These are phyloP conservation scores for Lepraria neglecta DNA, from an alignment of 495 filamentous ascomycete genomes.

Conservation along the genomic window DNA sequence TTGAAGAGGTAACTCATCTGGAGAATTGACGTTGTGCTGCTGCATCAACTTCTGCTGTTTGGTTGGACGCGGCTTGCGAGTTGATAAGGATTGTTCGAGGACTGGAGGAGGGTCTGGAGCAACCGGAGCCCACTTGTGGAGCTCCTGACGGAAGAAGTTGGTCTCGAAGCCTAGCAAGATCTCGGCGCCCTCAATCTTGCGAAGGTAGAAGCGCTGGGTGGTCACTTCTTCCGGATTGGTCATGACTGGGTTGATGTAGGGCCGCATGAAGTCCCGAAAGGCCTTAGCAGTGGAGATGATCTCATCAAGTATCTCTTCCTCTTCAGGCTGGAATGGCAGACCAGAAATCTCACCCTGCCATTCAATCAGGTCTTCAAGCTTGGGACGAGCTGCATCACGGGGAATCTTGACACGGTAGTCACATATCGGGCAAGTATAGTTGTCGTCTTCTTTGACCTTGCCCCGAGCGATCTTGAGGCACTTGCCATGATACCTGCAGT, in stretches of 20 bases:
- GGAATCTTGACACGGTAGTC: slow-evolving; percentile 97
- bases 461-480: slow-evolving; percentile 97
- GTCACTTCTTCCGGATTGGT: slow-evolving; percentile 79
- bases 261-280: slow-evolving; percentile 76
- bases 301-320: slow-evolving; percentile 73
- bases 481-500: slow-evolving; percentile 87
- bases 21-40: slow-evolving; percentile 75
- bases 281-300: slow-evolving; percentile 78
- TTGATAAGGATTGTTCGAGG: slow-evolving; percentile 78
- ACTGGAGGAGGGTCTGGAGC: slow-evolving; percentile 76
- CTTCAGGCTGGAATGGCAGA: slow-evolving; percentile 93
- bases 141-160: slow-evolving; percentile 92
- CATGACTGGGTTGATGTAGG: slow-evolving; percentile 72
- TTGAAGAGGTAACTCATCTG: slow-evolving; percentile 78
- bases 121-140: slow-evolving; percentile 94
- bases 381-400: slow-evolving; percentile 93
- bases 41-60: slow-evolving; percentile 96
- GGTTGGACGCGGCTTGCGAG: slow-evolving; percentile 93
- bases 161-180: slow-evolving; percentile 88
- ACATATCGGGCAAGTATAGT: slow-evolving; percentile 97
- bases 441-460: slow-evolving; percentile 96
- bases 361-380: slow-evolving; percentile 80
- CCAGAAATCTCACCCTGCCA: slow-evolving; percentile 81
- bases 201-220: slow-evolving; percentile 91
- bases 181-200: slow-evolving; percentile 97